Base-by-base conservation (phyloP, 2,329 filamentous ascomycete genomes). In the Aureobasidium pullulans region DNA sequence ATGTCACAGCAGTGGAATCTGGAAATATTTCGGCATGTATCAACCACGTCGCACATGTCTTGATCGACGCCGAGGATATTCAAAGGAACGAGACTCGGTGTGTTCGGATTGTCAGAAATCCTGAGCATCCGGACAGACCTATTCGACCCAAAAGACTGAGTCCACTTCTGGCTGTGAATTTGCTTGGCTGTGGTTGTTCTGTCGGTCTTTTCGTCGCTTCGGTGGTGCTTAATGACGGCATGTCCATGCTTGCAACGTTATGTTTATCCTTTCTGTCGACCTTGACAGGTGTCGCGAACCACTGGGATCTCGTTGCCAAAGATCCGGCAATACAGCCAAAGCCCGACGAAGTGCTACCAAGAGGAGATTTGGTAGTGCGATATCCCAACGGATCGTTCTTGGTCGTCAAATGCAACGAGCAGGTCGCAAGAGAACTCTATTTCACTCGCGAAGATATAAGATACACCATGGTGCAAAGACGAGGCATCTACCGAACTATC, bases 381-480 rank as follows among this genome's bases (percentile, higher is more conserved):
- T 80, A 80, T 62, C 76, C 76, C 0, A 79, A 79, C 60, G 79
- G 78, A 37, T 77, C 72, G 62, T 81, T 78, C 61, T 69, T 80
- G 13, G 69, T 81, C 4, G 75, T 81, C 3, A 71, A 73, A 37
- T 81, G 79, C 63, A 66, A 72, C n/a, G 79, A 81, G 60, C 69
- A 77, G 4, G 73, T 80, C 1, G 77, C 79, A 2, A 71, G 78
- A 13, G 77, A 80, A 62, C 69, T 81, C 0, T 81, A 77, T 65
- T 81, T 80, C 62, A 77, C 78, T 4, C 78, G 77, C 0, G 78
- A 80, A 64, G 72, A 74, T 47, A 78, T 80, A 58, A 66, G 76
- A 10, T 81, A 81, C 63, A 66, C 70, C 4, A 42, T 42, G 39
- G 15, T 42, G 10, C 39, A 42, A 42, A 13, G 39, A 42, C 4